Evolutionary conservation across 2,329 filamentous ascomycete species (phyloP), one percentile per base, ranked within the genome.

Genomic region (Xylaria sp.): DNA sequence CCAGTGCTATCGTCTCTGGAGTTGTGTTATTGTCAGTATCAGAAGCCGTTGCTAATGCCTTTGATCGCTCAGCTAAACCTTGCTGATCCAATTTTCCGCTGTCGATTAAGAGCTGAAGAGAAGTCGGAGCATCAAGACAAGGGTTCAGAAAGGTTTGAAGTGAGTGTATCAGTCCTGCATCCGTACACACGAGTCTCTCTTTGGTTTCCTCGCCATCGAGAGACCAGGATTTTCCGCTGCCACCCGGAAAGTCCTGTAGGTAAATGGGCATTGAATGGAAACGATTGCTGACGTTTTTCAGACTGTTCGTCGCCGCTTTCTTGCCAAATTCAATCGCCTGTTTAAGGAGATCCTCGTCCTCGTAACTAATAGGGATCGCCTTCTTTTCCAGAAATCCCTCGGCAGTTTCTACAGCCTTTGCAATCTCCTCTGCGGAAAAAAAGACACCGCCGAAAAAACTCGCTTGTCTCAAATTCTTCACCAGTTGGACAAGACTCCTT

Each of bases 371-470:
- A 0, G 80, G 80, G 0, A 91, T 84, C 12, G 85, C 83, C 32
- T 87, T 84, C 63, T 91, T 88, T 1, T 80, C 78, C 13, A 97
- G 76, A 73, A 97, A 97, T 41, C 83, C 83, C 60, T 86, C 83
- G 0, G 91, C 90, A 39, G 89, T 89, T 32, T 91, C 84, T 0
- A 96, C 78, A 0, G 92, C 87, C 32, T 83, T 87, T 2, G 79
- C 69, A 3, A 97, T 86, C 64, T 94, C 89, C 0, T 83, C 81
- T 0, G 82, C 79, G 0, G 88, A 87, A 74, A 91, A 94, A 56
- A 94, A 94, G 0, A 91, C 91, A 80, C 93, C 94, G 12, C 88
- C 89, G 78, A 95, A 97, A 76, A 97, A 97, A 57, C 92, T 93
- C 7, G 93, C 90, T 75, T 96, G 91, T 20, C 93, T 88, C 52